A percentile compares a stretch with the other conserved stretches of the same genome.
Conservation (phyloP, 2,329 filamentous ascomycete genomes). For the Periconia macrospinosa region DNA sequence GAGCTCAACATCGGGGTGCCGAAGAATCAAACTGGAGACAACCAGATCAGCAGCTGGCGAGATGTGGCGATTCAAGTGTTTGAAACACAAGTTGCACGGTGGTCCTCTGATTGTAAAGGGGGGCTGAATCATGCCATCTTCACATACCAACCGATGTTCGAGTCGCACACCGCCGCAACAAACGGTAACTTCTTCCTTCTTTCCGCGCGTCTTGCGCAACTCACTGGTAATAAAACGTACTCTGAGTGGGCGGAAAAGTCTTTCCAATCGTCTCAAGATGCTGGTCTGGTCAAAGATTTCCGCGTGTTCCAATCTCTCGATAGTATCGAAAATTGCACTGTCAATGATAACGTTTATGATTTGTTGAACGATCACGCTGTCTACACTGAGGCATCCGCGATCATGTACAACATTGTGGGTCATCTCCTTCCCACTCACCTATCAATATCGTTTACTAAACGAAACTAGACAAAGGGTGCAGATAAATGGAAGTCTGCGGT, state of each 20-base stretch:
- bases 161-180: conserved; percentile 54
- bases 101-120: conserved; percentile 70
- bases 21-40: conserved; percentile 4
- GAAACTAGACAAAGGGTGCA: conserved; percentile 21
- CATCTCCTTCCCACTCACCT: no score
- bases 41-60: conserved; percentile 52
- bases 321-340: conserved; percentile 48
- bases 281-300: conserved; percentile 53
- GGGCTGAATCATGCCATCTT: conserved; percentile 76
- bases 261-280: conserved; percentile 56
- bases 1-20: conserved; percentile 64
- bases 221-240: conserved; percentile 60
- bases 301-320: conserved; percentile 55
- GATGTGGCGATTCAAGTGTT: conserved; percentile 71
- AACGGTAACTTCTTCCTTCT: conserved; percentile 82
- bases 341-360: conserved; percentile 48
- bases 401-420: conserved; percentile 53
- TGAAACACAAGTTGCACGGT: conserved; percentile 67
- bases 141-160: conserved; percentile 61
- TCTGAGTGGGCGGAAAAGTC: conserved; percentile 64
- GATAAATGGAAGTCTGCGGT: conserved; percentile 25
- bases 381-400: conserved; percentile 54
- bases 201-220: conserved; percentile 70
- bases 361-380: conserved; percentile 57
- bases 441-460: no score